These are phyloP conservation scores for Candida rishiriensis DNA, from an alignment of 805 yeast genomes.

Conservation along the genomic window DNA sequence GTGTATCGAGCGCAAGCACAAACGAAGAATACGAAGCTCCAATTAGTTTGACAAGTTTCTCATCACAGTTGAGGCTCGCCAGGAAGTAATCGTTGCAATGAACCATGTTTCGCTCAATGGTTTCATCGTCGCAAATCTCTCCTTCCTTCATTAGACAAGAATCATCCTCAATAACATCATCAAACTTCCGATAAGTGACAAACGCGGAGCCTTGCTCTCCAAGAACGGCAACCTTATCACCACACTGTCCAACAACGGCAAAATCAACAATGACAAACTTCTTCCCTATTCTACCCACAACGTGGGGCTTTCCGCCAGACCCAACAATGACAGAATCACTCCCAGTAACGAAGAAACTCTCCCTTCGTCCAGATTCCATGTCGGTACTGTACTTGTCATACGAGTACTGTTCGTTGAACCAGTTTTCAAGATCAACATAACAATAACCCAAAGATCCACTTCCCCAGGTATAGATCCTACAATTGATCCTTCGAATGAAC, in stretches of 20 bases:
- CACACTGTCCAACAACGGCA: slow-evolving; percentile 7
- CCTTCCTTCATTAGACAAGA: not conserved
- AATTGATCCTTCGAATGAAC: slow-evolving; percentile 1
- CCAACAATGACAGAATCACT: slow-evolving; percentile 6
- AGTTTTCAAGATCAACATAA: slow-evolving; percentile 12
- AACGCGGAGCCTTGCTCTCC: slow-evolving; percentile 11
- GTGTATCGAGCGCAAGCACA: slow-evolving; percentile 4
- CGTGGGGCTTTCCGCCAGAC: slow-evolving; percentile 7
- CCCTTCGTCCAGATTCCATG: not conserved
- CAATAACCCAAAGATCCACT: slow-evolving; percentile 10
- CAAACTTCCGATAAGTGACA: slow-evolving; percentile 5
- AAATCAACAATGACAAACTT: slow-evolving; percentile 8
- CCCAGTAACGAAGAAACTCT: not conserved
- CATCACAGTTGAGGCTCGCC: not conserved
- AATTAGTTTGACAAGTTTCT: slow-evolving; percentile 1
- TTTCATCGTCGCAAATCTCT: not conserved
- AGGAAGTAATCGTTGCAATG: slow-evolving; percentile 8
- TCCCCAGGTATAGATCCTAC: slow-evolving; percentile 10
- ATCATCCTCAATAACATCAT: slow-evolving; percentile 1
- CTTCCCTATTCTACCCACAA: slow-evolving; percentile 4
- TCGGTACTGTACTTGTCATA: too few relatives aligned
- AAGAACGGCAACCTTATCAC: slow-evolving; percentile 9
- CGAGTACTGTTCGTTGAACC: too few relatives aligned
- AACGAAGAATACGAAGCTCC: slow-evolving; percentile 9
- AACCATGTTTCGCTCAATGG: not conserved